A percentile compares a stretch with the other conserved stretches of the same genome.
These are phyloP conservation scores for Thermoascus crustaceus DNA, from an alignment of 2,329 filamentous ascomycete genomes.

Conservation along the genomic window DNA sequence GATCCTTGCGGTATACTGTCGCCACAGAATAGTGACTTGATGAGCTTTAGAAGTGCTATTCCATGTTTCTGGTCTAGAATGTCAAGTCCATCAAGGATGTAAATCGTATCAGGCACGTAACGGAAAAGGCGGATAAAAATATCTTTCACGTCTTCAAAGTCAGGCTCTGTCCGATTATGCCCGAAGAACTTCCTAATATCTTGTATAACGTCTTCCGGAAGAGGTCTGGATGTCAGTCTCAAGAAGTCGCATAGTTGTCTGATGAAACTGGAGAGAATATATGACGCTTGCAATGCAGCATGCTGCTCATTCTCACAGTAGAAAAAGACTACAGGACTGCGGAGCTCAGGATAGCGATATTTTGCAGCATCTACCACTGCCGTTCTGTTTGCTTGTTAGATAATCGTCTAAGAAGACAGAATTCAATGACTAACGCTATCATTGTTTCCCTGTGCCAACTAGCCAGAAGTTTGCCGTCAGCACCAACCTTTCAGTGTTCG, in stretches of 20 bases:
- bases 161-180: slow-evolving; percentile 7
- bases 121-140: slow-evolving; percentile 9
- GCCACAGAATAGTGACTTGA: slow-evolving; percentile 8
- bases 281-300: neutral
- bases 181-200: slow-evolving; percentile 10
- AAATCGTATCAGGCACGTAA: slow-evolving; percentile 8
- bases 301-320: slow-evolving; percentile 12
- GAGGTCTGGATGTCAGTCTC: neutral
- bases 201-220: slow-evolving; percentile 4
- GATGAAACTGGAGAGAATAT: slow-evolving; percentile 15
- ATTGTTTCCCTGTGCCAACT: slow-evolving; percentile 11
- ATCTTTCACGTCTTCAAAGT: slow-evolving; percentile 11
- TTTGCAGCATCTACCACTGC: slow-evolving; percentile 11
- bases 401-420: neutral
- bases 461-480: neutral
- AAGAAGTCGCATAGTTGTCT: slow-evolving; percentile 12
- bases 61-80: slow-evolving; percentile 5
- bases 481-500: no score
- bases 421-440: slow-evolving; percentile 8
- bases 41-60: slow-evolving; percentile 4
- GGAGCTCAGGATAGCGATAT: slow-evolving; percentile 3
- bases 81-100: slow-evolving; percentile 15
- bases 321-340: slow-evolving; percentile 11
- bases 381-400: neutral
- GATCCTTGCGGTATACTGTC: slow-evolving; percentile 1